A percentile compares a stretch with the other conserved stretches of the same genome.
These are phyloP conservation scores for Leptographium wingfieldii DNA, from an alignment of 2,329 filamentous ascomycete genomes.

Conservation along the genomic window DNA sequence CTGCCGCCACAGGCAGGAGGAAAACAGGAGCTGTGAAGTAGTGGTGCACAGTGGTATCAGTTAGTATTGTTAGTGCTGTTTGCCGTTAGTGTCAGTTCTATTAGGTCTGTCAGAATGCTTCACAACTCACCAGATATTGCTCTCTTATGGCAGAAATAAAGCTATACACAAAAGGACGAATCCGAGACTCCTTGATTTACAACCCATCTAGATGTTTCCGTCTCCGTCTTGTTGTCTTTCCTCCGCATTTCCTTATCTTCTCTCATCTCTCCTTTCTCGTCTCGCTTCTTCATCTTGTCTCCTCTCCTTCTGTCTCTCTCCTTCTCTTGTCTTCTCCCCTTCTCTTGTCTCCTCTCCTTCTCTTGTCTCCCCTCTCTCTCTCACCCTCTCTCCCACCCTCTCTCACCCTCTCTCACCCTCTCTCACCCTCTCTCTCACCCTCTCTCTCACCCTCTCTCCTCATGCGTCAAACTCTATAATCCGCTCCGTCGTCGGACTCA, in stretches of 20 bases:
- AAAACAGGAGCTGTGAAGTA: slow-evolving; percentile 15
- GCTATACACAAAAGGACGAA: neutral
- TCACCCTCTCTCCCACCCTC: neutral
- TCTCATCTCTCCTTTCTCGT: too few species aligned
- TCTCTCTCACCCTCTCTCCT: slow-evolving; percentile 11
- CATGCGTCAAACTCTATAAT: slow-evolving; percentile 35
- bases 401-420: neutral
- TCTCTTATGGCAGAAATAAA: neutral
- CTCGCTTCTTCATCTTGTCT: too few species aligned
- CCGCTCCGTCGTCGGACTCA: slow-evolving; percentile 18
- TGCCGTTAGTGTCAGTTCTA: too few species aligned
- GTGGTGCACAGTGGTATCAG: too few species aligned
- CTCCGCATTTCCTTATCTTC: too few species aligned
- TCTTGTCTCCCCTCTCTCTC: slow-evolving; percentile 7
- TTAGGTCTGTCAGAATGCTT: too few species aligned
- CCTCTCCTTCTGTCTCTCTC: too few species aligned
- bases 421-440: neutral
- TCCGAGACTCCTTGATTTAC: neutral
- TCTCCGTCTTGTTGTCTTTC: too few species aligned
- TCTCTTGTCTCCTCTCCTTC: too few species aligned
- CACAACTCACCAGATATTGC: too few species aligned
- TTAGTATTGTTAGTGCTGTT: too few species aligned
- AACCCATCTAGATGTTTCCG: neutral
- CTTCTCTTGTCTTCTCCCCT: too few species aligned
- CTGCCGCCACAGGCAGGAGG: slow-evolving; percentile 27